Evolutionary conservation across 768 basidiomycete species (phyloP).

Genomic region (Dentipellis fragilis): DNA sequence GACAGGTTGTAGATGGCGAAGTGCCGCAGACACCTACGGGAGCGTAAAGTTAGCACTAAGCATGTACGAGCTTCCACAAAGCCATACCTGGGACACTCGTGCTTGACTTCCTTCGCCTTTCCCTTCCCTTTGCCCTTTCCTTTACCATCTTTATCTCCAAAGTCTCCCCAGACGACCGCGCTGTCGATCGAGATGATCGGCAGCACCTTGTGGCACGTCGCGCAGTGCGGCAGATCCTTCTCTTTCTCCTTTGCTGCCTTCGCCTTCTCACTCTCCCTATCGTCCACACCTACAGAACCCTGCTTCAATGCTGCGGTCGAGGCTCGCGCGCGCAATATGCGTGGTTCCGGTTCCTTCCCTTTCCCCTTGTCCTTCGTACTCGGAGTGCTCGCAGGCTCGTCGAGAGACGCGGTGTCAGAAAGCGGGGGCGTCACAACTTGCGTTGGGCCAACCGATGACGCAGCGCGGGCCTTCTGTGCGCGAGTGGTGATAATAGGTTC

Average conservation of each 20-base stretch:
- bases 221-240: slow-evolving; percentile 41
- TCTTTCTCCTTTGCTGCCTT: not conserved
- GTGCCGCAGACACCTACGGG: slow-evolving; percentile 65
- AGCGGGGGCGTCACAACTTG: slow-evolving; percentile 39
- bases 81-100: slow-evolving; percentile 64
- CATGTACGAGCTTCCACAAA: slow-evolving; percentile 5
- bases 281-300: not conserved
- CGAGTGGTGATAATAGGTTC: slow-evolving; percentile 54
- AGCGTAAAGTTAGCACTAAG: not conserved
- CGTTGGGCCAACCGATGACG: slow-evolving; percentile 16
- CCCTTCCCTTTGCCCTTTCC: slow-evolving; percentile 35
- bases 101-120: slow-evolving; percentile 27
- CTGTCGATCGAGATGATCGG: slow-evolving; percentile 71
- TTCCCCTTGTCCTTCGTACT: not conserved
- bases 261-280: slow-evolving; percentile 7
- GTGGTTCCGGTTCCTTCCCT: not conserved
- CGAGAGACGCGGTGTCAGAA: slow-evolving; percentile 30
- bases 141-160: slow-evolving; percentile 37
- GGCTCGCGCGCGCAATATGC: not conserved
- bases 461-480: slow-evolving; percentile 32
- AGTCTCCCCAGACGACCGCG: slow-evolving; percentile 60
- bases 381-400: slow-evolving; percentile 17
- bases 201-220: slow-evolving; percentile 60
- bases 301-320: not conserved
- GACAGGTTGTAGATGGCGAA: slow-evolving; percentile 61